Evolutionary conservation across 2,329 filamentous ascomycete species (phyloP), one percentile per base, ranked within the genome.

Genomic region (Colletotrichum liaoningense): DNA sequence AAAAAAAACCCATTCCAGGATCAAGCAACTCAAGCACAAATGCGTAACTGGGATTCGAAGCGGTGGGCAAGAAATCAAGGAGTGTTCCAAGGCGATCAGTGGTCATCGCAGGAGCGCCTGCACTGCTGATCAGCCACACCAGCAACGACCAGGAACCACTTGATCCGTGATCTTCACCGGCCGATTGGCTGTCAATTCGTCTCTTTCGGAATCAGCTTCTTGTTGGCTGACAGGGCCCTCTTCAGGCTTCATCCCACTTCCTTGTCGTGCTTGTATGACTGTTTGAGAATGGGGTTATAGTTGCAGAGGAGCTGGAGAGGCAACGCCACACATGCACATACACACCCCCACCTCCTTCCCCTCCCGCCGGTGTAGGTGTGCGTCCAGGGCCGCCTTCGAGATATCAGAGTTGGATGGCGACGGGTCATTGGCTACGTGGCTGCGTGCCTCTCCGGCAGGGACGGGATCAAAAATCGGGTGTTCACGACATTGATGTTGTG

Each of bases 111-210:
- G 69, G 26, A 67, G 63, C 49, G 57, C 38, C 63, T 35, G 30
- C 19, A 30, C 19, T 57, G 55, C 9, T 46, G 59, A 72, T 71
- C 63, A 64, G 69, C 65, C 69, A 69, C 58, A 58, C 49, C 62
- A 66, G 22, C 30, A 6, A 6, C 42, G 12, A 24, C 24, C 54
- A 11, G 63, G 63, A 67, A 46, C 46, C 38, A 38, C 14, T 42
- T 49, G 69, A 63, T 57, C 38, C 11, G 24, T 60, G 62, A 54
- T 19, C 38, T 42, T 66, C 28, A 7, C 30, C 28, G 33, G 38
- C 42, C 24, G 62, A 55, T 64, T 64, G 62, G 49, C 26, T 49
- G 49, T 54, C 49, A 64, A 55, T 55, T 30, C 11, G 22, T 22
- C 28, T n/a, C 26, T 28, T 19, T 64, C 62, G 22, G 35, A 28